Base-by-base conservation (phyloP, 176 grass and related monocot genomes). In the Aegilops sharonensis region DNA sequence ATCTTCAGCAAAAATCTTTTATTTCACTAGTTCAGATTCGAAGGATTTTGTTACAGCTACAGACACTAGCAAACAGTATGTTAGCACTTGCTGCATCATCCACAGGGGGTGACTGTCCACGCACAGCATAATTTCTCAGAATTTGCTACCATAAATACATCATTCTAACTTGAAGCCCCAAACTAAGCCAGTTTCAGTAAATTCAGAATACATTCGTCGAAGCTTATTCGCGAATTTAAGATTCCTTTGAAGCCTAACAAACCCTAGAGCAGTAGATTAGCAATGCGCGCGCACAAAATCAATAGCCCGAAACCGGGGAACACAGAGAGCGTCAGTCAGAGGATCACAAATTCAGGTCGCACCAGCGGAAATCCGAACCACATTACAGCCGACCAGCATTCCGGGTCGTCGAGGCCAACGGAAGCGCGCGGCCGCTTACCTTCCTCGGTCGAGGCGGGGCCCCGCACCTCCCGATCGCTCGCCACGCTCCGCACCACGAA, bases 391-490 rank as follows among this genome's bases (percentile, higher is more conserved):
- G 12, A 65, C 20, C 42, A 12, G 4, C 37, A 70, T 54, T 54
- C 70, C 2, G 8, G 17, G 13, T 63, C 9, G 12, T 25, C 17
- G 2, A 2, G 45, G 52, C 8, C 23, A 35, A 42, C 59, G 4
- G 81, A 31, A 34, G 4, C 5, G 64, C 23, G 36, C n/a, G 21
- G 42, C 73, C 48, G 20, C 88, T 79, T 60, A 95, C 93, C 93
- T 86, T 79, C 88, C 29, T 89, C 88, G n/a, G 78, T 72, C 50
- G 88, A 84, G 54, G 79, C 54, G 56, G 91, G 31, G 4, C 82
- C 88, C 83, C 84, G 76, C 73, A 92, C 66, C 68, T 78, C 93
- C 60, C 78, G 86, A 91, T 95, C 93, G 83, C 91, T 95, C 74
- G 91, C 91, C 79, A 95, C 88, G 61, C 88, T 86, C 74, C 90